Percentiles rank a stretch among this genome's conserved stretches.
phyloP scores from a whole-genome alignment of 2,329 filamentous ascomycete species.

The Botrytis byssoidea region DNA sequence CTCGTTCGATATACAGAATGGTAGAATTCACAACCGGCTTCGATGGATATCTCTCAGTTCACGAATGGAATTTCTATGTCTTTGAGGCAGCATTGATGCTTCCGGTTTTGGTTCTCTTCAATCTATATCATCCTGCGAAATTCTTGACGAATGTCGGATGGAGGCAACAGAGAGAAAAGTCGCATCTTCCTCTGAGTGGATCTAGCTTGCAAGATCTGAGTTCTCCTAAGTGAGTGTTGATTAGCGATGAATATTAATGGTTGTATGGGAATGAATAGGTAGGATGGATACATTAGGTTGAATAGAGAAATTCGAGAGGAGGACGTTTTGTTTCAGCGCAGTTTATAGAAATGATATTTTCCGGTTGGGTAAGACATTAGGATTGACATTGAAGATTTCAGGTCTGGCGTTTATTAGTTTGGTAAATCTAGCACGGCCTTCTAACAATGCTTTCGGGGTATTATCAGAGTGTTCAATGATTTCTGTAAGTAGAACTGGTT shows the following conservation, averaged over 20 bases:
- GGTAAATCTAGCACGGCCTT: neutral
- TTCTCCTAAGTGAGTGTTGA: neutral
- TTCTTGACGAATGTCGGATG: conserved; percentile 36
- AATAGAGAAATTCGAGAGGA: neutral
- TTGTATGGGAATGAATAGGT: neutral
- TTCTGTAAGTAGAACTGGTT: neutral
- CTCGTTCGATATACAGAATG: conserved; percentile 50
- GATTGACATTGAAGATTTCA: neutral
- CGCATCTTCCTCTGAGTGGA: neutral
- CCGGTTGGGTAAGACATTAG: neutral
- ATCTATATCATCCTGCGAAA: conserved; percentile 48
- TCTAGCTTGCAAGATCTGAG: neutral
- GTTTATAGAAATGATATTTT: neutral
- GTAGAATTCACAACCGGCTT: conserved; percentile 52
- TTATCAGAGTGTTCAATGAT: neutral
- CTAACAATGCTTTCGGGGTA: neutral
- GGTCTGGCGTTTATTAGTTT: neutral
- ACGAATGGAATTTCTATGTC: conserved; percentile 53
- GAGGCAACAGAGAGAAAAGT: conserved; percentile 16
- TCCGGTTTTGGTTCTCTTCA: conserved; percentile 47
- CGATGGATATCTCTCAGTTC: conserved; percentile 47
- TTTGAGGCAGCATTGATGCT: conserved; percentile 42
- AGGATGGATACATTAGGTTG: neutral
- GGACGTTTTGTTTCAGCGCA: neutral
- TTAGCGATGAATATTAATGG: neutral